Evolutionary conservation across 179 eudicot species (phyloP), one percentile per base, ranked within the genome.

Genomic region (Beta macrorhiza): DNA sequence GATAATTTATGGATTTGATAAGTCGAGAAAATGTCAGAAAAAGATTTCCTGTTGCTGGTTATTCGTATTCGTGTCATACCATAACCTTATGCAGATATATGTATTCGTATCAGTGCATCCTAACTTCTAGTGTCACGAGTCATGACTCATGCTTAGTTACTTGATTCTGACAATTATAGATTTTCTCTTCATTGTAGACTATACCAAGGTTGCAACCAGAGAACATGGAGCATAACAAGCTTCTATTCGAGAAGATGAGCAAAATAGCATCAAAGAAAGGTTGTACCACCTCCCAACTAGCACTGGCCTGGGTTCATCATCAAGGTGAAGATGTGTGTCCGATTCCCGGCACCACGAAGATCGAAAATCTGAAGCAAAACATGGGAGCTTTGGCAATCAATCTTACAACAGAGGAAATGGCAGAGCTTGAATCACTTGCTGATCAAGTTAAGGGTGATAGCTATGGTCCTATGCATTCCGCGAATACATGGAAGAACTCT

Each of bases 271-370:
- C 87, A 29, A 71, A 59, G 61, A 88, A 90, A 57, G 88, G 92
- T 29, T 88, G 92, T 78, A 88, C 88, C 49, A 79, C 13, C 2
- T 82, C 89, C 12, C 92, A 88, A 70, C 74, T 89, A 32, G 90
- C 92, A 0, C 77, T 89, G 3, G 89, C 91, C 2, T 87, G 89
- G 89, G 82, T 88, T 17, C 86, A 87, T 75, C 87, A 82, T 68
- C 90, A 88, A 47, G 90, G 90, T 5, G 88, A 77, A 5, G 90
- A 89, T 68, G 90, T 87, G 56, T 82, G 86, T 57, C 90, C 88
- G 0, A 89, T 89, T 2, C 88, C 91, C 2, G 88, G 91, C 5
- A 85, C 89, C 59, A 84, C 91, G 51, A 86, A 84, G 75, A 61
- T 87, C 17, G 86, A 83, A 64, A 88, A 89, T 78, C 58, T 89